Conservation (phyloP, 2,329 filamentous ascomycete genomes). For the Arthrinium phaeospermum region DNA sequence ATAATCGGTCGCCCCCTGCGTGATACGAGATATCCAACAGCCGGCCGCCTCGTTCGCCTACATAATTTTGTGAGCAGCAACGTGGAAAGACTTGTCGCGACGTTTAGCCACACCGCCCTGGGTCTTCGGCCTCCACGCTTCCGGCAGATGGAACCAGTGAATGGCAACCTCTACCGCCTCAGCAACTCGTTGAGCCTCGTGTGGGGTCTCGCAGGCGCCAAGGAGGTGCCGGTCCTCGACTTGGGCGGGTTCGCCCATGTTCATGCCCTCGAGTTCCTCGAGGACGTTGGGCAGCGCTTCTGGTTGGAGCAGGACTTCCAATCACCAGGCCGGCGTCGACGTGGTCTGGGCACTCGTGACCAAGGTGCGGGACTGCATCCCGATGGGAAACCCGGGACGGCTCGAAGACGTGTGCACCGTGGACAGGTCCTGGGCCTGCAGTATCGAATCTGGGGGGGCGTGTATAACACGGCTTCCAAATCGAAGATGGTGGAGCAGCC, state of each 20-base stretch:
- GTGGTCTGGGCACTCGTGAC: background rate
- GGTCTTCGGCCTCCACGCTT: background rate
- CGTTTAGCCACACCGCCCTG: background rate
- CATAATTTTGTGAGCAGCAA: too few relatives aligned
- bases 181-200: background rate
- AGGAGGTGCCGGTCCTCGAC: background rate
- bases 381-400: background rate
- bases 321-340: too few relatives aligned
- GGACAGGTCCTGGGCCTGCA: background rate
- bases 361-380: background rate
- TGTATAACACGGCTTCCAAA: too few relatives aligned
- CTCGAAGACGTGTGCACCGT: background rate
- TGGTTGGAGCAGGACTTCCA: background rate
- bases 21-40: background rate
- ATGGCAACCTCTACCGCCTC: background rate
- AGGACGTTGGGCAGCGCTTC: background rate
- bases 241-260: background rate
- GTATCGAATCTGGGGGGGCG: too few relatives aligned
- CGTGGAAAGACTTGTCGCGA: too few relatives aligned
- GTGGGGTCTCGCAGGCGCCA: background rate
- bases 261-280: background rate
- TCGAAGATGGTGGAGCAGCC: too few relatives aligned
- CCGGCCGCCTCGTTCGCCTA: background rate
- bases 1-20: too few relatives aligned
- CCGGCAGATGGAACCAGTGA: too few relatives aligned